These are phyloP conservation scores for Chrysochromulina tobinii DNA, from an alignment of 78 protist genomes.

Conservation along the genomic window DNA sequence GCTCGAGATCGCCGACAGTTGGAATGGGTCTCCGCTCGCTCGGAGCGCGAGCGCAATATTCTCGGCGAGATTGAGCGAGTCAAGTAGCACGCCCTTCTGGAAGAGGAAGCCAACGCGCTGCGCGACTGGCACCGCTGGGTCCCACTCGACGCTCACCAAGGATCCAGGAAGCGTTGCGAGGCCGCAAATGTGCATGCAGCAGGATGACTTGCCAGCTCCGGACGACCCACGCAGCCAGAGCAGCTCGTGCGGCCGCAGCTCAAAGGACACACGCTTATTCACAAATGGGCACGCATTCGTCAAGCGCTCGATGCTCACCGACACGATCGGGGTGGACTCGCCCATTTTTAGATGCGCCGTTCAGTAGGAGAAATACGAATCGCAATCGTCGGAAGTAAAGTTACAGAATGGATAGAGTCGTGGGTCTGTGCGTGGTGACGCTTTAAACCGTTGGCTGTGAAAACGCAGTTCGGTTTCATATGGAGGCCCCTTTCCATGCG, in stretches of 20 bases:
- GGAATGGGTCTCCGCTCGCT: background rate
- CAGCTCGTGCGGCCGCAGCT: background rate
- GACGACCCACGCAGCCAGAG: background rate
- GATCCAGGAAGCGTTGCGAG: background rate
- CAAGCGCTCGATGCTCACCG: background rate
- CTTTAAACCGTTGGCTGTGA: too few species aligned
- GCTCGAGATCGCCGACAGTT: background rate
- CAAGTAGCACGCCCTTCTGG: conserved; percentile 17
- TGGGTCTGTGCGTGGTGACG: too few species aligned
- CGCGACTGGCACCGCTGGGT: background rate
- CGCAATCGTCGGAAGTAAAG: too few species aligned
- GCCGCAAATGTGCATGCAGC: background rate
- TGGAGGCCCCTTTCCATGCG: too few species aligned
- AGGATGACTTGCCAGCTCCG: background rate
- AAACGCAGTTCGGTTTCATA: too few species aligned
- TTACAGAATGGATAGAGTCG: too few species aligned
- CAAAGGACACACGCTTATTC: background rate
- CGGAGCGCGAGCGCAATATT: background rate
- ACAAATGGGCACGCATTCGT: background rate
- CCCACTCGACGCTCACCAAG: background rate
- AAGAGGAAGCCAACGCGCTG: conserved; percentile 16
- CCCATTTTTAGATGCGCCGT: too few species aligned
- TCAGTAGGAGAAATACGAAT: too few species aligned
- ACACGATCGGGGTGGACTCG: background rate
- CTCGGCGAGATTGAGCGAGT: background rate